These are phyloP conservation scores for Takashimella tepidaria DNA, from an alignment of 1,284 basidiomycete species.

Conservation along the genomic window DNA sequence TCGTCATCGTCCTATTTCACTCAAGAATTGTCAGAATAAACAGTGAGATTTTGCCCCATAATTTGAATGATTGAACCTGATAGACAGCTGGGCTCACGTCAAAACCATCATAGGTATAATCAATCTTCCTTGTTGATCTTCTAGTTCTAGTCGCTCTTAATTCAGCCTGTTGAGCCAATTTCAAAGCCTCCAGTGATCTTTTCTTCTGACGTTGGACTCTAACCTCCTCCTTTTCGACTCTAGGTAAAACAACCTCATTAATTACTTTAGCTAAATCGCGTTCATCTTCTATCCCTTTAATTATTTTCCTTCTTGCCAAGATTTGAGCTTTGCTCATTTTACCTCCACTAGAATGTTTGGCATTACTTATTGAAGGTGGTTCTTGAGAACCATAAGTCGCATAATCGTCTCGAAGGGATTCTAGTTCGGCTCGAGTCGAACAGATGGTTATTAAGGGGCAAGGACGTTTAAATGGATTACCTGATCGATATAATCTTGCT, in stretches of 20 bases:
- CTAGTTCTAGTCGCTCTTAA: constrained; percentile 37
- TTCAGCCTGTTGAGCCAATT: constrained; percentile 33
- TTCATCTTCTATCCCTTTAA: constrained; percentile 35
- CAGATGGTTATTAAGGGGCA: constrained; percentile 37
- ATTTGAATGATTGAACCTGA: too few species aligned
- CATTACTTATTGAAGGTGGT: neutral
- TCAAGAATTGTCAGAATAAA: too few species aligned
- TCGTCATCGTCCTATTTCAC: too few species aligned
- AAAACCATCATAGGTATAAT: constrained; percentile 36
- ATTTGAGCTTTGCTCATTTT: constrained; percentile 15
- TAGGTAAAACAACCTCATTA: constrained; percentile 25
- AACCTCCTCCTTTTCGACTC: constrained; percentile 40
- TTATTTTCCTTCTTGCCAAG: constrained; percentile 14
- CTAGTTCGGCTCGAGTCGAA: constrained; percentile 26
- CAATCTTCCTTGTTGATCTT: constrained; percentile 29
- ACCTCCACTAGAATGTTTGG: neutral
- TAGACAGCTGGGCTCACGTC: too few species aligned
- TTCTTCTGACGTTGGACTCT: constrained; percentile 8
- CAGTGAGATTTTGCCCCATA: too few species aligned
- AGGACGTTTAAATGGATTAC: constrained; percentile 47
- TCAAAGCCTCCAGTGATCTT: constrained; percentile 9
- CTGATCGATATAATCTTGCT: constrained; percentile 40
- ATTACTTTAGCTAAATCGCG: constrained; percentile 25
- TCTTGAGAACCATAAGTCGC: constrained; percentile 16
- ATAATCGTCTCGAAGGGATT: constrained; percentile 19